These are phyloP conservation scores for Mycena latifolia DNA, from an alignment of 768 basidiomycete genomes.

Conservation along the genomic window DNA sequence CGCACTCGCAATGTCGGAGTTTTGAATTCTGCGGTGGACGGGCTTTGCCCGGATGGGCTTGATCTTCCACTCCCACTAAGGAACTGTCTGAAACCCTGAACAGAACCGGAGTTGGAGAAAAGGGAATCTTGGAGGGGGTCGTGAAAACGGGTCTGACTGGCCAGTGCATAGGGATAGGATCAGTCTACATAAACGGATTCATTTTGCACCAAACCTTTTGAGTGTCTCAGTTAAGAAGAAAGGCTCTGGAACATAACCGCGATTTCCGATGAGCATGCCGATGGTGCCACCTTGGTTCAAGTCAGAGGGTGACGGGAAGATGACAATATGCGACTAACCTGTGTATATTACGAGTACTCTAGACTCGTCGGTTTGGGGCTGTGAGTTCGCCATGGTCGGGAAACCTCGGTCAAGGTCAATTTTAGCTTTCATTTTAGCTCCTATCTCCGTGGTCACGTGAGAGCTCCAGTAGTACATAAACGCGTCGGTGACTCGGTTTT, in stretches of 20 bases:
- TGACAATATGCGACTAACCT: constrained; percentile 45
- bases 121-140: constrained; percentile 91
- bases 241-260: constrained; percentile 88
- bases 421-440: neutral
- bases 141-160: constrained; percentile 89
- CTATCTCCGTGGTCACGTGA: constrained; percentile 19
- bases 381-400: constrained; percentile 56
- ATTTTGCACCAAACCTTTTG: constrained; percentile 26
- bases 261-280: constrained; percentile 84
- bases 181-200: neutral
- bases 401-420: constrained; percentile 1
- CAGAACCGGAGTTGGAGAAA: constrained; percentile 83
- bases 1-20: constrained; percentile 68
- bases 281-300: constrained; percentile 79
- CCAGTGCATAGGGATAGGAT: constrained; percentile 29
- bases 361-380: constrained; percentile 71
- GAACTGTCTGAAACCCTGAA: constrained; percentile 82
- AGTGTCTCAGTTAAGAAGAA: constrained; percentile 90
- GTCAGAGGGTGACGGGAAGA: neutral
- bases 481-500: constrained; percentile 29
- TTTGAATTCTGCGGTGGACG: constrained; percentile 39
- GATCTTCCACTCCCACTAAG: constrained; percentile 76
- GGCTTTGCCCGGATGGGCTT: constrained; percentile 52
- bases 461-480: constrained; percentile 22
- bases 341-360: constrained; percentile 92